These are phyloP conservation scores for Colletotrichum neosansevieriae DNA, from an alignment of 2,329 filamentous ascomycete species.

Conservation along the genomic window DNA sequence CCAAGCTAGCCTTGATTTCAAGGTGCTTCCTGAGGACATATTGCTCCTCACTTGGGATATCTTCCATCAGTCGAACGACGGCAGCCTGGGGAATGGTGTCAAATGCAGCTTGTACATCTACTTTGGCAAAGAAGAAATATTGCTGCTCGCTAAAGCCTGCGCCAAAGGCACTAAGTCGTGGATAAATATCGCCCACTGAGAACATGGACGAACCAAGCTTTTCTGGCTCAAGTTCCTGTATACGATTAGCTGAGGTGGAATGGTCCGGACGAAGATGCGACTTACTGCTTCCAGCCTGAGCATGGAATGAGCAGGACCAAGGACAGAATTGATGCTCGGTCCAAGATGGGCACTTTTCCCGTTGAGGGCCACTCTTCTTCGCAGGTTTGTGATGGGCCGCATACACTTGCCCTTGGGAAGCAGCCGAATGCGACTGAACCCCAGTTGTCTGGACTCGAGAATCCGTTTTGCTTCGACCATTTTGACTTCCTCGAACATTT, in stretches of 20 bases:
- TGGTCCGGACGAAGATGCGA: neutral
- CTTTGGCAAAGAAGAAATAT: constrained; percentile 86
- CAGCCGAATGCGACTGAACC: constrained; percentile 82
- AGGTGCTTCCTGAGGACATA: constrained; percentile 83
- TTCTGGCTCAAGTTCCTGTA: constrained; percentile 60
- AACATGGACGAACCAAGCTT: constrained; percentile 84
- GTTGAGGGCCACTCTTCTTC: constrained; percentile 68
- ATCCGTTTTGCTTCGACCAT: constrained; percentile 66
- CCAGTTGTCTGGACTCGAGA: constrained; percentile 73
- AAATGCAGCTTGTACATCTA: constrained; percentile 93
- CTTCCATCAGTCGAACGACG: constrained; percentile 75
- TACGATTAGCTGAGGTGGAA: neutral
- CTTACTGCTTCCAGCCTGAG: constrained; percentile 82
- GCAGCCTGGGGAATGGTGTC: constrained; percentile 91
- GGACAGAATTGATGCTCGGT: constrained; percentile 59
- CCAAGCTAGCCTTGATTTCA: constrained; percentile 69
- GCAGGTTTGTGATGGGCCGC: constrained; percentile 89
- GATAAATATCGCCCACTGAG: constrained; percentile 84
- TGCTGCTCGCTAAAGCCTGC: constrained; percentile 53
- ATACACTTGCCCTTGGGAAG: constrained; percentile 84
- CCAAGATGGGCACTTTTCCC: constrained; percentile 73
- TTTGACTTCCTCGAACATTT: constrained; percentile 84
- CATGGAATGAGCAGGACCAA: constrained; percentile 80
- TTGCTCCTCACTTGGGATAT: constrained; percentile 64
- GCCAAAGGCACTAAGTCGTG: constrained; percentile 78